These are phyloP conservation scores for Achaetomium macrosporum DNA, from an alignment of 2,329 filamentous ascomycete genomes.

Conservation along the genomic window DNA sequence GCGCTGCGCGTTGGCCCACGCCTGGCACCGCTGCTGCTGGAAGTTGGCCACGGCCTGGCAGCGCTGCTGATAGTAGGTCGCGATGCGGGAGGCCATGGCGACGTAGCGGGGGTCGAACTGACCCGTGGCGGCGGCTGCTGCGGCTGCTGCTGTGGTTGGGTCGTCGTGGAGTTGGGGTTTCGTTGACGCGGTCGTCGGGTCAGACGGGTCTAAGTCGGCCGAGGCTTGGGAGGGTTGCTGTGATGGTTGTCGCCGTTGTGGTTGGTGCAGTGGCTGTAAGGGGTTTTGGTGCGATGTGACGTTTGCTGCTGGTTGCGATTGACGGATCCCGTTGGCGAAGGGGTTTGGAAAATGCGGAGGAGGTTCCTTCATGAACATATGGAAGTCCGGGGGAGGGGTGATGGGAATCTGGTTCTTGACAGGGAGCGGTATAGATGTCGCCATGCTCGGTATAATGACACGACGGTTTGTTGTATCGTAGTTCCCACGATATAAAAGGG, in stretches of 20 bases:
- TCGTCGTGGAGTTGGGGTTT: slow-evolving; percentile 5
- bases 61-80: slow-evolving; percentile 44
- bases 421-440: slow-evolving; percentile 26
- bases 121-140: slow-evolving; percentile 4
- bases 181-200: background rate
- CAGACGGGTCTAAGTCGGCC: background rate
- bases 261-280: background rate
- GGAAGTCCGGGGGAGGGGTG: slow-evolving; percentile 36
- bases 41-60: slow-evolving; percentile 42
- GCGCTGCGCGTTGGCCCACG: slow-evolving; percentile 42
- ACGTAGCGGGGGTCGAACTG: slow-evolving; percentile 38
- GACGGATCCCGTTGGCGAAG: slow-evolving; percentile 7
- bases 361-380: slow-evolving; percentile 28
- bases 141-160: slow-evolving; percentile 1
- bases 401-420: slow-evolving; percentile 33
- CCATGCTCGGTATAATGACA: slow-evolving; percentile 16
- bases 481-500: too few relatives aligned
- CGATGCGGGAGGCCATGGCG: slow-evolving; percentile 43
- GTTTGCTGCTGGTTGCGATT: background rate
- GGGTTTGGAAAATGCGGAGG: slow-evolving; percentile 18
- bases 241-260: background rate
- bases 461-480: too few relatives aligned
- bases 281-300: background rate
- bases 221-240: background rate
- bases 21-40: slow-evolving; percentile 44